Base-by-base conservation (phyloP, 257 asterid species). In the Datura wrightii region DNA sequence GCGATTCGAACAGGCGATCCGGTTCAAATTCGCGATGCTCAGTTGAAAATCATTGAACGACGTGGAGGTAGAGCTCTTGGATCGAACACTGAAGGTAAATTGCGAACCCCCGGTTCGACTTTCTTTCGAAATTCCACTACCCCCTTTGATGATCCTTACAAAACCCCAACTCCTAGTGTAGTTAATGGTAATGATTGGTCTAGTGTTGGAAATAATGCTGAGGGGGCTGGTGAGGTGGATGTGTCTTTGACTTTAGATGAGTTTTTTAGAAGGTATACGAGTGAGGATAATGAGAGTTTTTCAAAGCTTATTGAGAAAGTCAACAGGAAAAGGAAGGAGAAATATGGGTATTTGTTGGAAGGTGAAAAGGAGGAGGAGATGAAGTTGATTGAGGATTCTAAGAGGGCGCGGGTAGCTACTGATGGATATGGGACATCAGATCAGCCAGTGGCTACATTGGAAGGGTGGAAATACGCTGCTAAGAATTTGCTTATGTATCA, bases 211-310 rank as follows among this genome's bases (percentile, higher is more conserved):
- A 89, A 62, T 36, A 89, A 84, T 81, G 90, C 72, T 18, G 92
- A 69, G 10, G 92, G 87, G 15, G 65, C 13, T 19, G 84, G 24
- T 54, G 89, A 83, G 69, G 92, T 83, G 3, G 85, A 83, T 19
- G 91, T 34, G 83, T 87, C 94, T 0, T 46, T 94, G 92, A 66
- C 95, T 5, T 91, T 94, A 58, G 99, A 94, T 84, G 91, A 91
- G 59, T 96, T 96, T 54, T 93, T 90, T 80, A 90, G 94, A 81
- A 92, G 91, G 93, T 94, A 93, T 87, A 96, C 97, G 54, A 96
- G 99, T 76, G 99, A 96, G 93, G 99, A 96, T 80, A 96, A 94
- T 10, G 98, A 93, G 89, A 96, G 97, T 80, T 96, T 96, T 76
- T 84, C 90, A 4, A 91, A 88, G 79, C 87, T 94, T 55, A 67